These are phyloP conservation scores for Arabidopsis arenosa DNA, from an alignment of 345 rosid genomes.

Conservation along the genomic window DNA sequence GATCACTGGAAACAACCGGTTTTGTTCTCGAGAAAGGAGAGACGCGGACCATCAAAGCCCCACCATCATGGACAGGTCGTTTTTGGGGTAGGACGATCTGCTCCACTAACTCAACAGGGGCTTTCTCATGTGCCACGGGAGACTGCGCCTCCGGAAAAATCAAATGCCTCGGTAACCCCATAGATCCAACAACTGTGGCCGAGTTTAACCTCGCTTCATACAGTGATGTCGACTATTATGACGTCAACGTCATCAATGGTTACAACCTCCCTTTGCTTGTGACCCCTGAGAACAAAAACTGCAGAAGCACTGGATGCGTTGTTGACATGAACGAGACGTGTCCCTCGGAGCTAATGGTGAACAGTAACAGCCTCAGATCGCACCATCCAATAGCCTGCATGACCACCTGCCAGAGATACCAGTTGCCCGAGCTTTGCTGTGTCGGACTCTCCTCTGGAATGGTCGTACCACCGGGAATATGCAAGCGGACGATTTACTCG, in stretches of 20 bases:
- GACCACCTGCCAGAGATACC: not conserved
- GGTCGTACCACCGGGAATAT: too few relatives aligned
- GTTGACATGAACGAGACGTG: not conserved
- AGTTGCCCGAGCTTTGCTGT: not conserved
- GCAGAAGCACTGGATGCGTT: not conserved
- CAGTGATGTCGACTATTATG: not conserved
- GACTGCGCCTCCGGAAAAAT: conserved; percentile 55
- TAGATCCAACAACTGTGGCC: not conserved
- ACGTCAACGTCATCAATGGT: not conserved
- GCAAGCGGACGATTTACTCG: not conserved
- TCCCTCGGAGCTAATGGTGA: not conserved
- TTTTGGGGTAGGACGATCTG: conserved; percentile 63
- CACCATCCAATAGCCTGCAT: not conserved
- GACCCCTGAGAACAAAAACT: not conserved
- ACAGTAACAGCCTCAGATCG: not conserved
- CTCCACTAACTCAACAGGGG: conserved; percentile 31
- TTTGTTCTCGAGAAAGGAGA: conserved; percentile 53
- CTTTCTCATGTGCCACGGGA: conserved; percentile 33
- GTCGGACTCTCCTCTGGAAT: not conserved
- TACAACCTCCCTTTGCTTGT: not conserved
- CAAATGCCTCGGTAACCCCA: not conserved
- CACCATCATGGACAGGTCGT: conserved; percentile 53
- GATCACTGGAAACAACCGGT: conserved; percentile 50
- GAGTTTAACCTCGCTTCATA: not conserved
- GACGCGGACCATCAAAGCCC: conserved; percentile 22